These are phyloP conservation scores for Lepidium aucheri DNA, from an alignment of 345 rosid genomes.

Conservation along the genomic window DNA sequence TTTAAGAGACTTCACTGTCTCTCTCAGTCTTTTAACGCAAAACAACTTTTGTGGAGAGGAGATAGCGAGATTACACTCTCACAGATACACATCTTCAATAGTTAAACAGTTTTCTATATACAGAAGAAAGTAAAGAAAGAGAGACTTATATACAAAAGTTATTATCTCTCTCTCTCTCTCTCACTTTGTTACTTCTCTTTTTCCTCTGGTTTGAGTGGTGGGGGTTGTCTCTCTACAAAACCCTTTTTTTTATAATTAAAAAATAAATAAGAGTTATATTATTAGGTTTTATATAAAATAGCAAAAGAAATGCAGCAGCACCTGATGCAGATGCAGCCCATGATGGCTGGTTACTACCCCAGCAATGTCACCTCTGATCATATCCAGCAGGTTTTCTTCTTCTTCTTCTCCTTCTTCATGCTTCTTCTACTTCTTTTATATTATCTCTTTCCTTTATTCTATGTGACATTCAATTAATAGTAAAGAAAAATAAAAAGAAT, in stretches of 20 bases:
- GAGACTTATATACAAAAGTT: constrained; percentile 18
- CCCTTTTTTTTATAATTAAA: background rate
- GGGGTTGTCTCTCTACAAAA: constrained; percentile 21
- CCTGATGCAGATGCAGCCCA: constrained; percentile 99
- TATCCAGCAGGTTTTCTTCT: constrained; percentile 80
- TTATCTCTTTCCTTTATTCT: background rate
- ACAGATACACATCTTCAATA: constrained; percentile 29
- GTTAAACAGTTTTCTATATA: constrained; percentile 31
- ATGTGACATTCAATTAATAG: background rate
- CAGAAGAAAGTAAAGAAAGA: constrained; percentile 20
- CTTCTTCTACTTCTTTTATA: background rate
- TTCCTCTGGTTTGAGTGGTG: constrained; percentile 30
- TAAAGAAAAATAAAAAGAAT: background rate
- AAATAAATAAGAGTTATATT: background rate
- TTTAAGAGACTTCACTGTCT: constrained; percentile 34
- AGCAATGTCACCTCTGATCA: constrained; percentile 99
- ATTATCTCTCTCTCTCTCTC: constrained; percentile 5
- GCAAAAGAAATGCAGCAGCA: constrained; percentile 90
- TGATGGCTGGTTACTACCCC: constrained; percentile 99
- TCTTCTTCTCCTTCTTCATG: background rate
- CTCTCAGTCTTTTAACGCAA: constrained; percentile 33
- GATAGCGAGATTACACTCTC: constrained; percentile 25
- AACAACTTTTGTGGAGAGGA: constrained; percentile 29
- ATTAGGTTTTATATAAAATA: constrained; percentile 34
- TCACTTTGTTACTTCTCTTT: constrained; percentile 19